phyloP scores from a whole-genome alignment of 352 stramenopile genomes.

The Pilasporangium apinafurcum region DNA sequence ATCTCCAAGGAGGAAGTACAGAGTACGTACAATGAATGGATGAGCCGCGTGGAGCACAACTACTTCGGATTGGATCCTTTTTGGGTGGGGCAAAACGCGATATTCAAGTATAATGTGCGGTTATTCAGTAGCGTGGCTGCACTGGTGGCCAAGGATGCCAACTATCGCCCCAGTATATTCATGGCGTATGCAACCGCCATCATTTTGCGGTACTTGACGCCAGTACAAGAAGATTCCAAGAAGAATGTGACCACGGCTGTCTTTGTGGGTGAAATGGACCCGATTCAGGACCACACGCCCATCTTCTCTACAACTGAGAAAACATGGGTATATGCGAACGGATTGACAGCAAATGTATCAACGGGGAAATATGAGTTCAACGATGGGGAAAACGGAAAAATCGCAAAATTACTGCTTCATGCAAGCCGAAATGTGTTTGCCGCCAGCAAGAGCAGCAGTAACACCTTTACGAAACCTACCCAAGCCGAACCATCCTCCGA shows the following conservation, averaged over 20 bases:
- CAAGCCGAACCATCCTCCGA: slow-evolving; percentile 18
- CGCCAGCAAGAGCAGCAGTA: slow-evolving; percentile 28
- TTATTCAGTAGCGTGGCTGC: slow-evolving; percentile 26
- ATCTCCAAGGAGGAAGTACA: slow-evolving; percentile 24
- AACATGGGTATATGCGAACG: slow-evolving; percentile 37
- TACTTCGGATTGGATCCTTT: slow-evolving; percentile 90
- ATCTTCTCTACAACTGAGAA: slow-evolving; percentile 23
- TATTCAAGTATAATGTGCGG: slow-evolving; percentile 33
- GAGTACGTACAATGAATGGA: slow-evolving; percentile 76
- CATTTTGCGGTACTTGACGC: slow-evolving; percentile 42
- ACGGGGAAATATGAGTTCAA: slow-evolving; percentile 49
- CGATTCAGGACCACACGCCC: slow-evolving; percentile 22
- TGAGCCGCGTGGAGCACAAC: slow-evolving; percentile 66
- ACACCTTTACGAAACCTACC: slow-evolving; percentile 19
- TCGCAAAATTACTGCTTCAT: slow-evolving; percentile 14
- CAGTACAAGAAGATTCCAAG: slow-evolving; percentile 18
- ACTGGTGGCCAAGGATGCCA: slow-evolving; percentile 10
- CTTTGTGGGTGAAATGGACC: slow-evolving; percentile 46
- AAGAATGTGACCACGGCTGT: slow-evolving; percentile 3
- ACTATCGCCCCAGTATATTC: slow-evolving; percentile 24
- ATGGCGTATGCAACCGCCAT: slow-evolving; percentile 45
- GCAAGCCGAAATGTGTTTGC: slow-evolving; percentile 16
- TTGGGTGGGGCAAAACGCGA: slow-evolving; percentile 89
- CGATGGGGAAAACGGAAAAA: slow-evolving; percentile 23
- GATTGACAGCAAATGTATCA: slow-evolving; percentile 33